Percentiles rank a stretch among this genome's conserved stretches.
phyloP scores from a whole-genome alignment of 2,329 filamentous ascomycete genomes.

The Malbranchea cinnamomea region DNA sequence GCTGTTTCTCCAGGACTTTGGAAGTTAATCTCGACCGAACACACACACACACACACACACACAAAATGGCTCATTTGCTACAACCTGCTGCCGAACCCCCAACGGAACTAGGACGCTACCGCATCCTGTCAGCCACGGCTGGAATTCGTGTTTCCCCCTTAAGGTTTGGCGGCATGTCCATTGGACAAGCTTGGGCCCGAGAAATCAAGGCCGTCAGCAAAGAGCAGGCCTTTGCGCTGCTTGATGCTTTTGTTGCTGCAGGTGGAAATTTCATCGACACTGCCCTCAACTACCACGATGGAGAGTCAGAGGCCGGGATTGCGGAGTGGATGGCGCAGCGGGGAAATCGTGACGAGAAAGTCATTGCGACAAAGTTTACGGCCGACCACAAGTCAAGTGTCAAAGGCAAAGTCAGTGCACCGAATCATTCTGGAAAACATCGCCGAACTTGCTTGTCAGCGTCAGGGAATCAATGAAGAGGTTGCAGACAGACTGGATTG shows the following conservation, averaged over 20 bases:
- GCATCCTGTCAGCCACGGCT: conserved; percentile 50
- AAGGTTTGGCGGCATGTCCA: conserved; percentile 25
- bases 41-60: too few species aligned
- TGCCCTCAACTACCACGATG: conserved; percentile 51
- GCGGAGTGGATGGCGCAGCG: conserved; percentile 56
- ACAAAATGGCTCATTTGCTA: too few species aligned
- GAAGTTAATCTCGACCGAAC: too few species aligned
- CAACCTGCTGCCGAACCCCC: conserved; percentile 34
- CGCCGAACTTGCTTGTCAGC: conserved; percentile 28
- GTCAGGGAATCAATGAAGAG: conserved; percentile 32
- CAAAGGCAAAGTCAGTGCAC: conserved; percentile 24
- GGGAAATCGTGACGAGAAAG: conserved; percentile 51
- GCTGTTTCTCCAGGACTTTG: not conserved
- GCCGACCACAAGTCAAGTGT: conserved; percentile 37
- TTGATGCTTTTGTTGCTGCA: conserved; percentile 50
- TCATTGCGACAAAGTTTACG: conserved; percentile 56
- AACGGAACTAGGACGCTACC: conserved; percentile 49
- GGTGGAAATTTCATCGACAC: conserved; percentile 66
- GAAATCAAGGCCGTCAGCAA: conserved; percentile 53
- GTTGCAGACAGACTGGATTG: conserved; percentile 39
- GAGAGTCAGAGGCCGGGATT: conserved; percentile 50
- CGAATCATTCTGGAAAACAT: conserved; percentile 33
- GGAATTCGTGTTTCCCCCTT: conserved; percentile 53
- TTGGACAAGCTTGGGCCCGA: conserved; percentile 27
- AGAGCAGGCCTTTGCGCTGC: conserved; percentile 44